These are phyloP conservation scores for Trichoderma endophyticum DNA, from an alignment of 2,329 filamentous ascomycete species.

Conservation along the genomic window DNA sequence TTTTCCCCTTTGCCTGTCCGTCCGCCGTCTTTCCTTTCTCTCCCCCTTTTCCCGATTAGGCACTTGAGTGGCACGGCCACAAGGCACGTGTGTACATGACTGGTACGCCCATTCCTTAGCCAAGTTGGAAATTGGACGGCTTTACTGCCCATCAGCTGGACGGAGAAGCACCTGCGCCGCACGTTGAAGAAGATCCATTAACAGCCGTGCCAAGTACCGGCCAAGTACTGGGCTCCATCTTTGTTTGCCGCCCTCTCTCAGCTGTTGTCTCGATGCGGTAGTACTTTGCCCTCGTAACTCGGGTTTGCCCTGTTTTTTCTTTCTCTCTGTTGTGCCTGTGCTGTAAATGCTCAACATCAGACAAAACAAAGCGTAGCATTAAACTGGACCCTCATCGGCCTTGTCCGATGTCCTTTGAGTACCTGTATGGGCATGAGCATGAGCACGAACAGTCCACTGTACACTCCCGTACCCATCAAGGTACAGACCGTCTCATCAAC, in stretches of 20 bases:
- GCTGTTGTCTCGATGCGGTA: neutral
- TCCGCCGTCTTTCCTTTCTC: neutral
- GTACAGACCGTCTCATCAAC: neutral
- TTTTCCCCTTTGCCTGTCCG: neutral
- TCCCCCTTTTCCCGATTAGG: constrained; percentile 10
- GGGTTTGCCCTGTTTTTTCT: neutral
- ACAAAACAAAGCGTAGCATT: constrained; percentile 1
- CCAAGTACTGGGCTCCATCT: neutral
- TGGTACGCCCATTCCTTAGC: neutral
- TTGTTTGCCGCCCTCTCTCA: neutral
- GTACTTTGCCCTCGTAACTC: neutral
- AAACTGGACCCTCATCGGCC: constrained; percentile 3
- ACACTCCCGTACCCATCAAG: neutral
- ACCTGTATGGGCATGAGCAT: neutral
- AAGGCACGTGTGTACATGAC: neutral
- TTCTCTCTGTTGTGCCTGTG: neutral
- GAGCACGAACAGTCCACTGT: neutral
- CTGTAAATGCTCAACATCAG: neutral
- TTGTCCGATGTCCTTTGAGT: neutral
- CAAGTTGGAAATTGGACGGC: neutral
- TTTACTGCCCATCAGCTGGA: neutral
- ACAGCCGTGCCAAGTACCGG: neutral
- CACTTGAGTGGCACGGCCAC: neutral
- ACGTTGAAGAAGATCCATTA: neutral
- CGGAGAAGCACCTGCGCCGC: neutral